Conservation (phyloP, 2,329 filamentous ascomycete genomes). For the Colletotrichum acutatum region DNA sequence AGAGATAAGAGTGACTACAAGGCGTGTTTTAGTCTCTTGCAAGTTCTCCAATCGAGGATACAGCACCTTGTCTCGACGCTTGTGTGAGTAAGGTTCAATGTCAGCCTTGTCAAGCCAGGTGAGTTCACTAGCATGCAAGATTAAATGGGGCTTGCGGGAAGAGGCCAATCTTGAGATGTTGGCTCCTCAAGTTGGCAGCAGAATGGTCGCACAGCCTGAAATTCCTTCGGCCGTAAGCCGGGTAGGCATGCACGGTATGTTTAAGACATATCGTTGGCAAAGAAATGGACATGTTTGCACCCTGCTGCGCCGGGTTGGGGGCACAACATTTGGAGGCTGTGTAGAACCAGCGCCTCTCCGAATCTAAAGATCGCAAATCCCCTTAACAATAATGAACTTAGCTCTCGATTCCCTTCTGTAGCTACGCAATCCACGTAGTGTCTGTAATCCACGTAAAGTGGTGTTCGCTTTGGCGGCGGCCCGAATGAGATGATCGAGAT, state of each 20-base stretch:
- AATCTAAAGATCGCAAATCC: too few relatives aligned
- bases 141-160: background rate
- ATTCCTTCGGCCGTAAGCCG: background rate
- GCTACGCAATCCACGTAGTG: too few relatives aligned
- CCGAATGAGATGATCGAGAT: too few relatives aligned
- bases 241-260: background rate
- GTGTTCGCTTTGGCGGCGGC: too few relatives aligned
- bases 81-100: background rate
- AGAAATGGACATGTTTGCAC: background rate
- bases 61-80: background rate
- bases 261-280: background rate
- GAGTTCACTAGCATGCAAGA: background rate
- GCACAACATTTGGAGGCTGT: background rate
- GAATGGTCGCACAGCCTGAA: background rate
- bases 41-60: background rate
- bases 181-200: background rate
- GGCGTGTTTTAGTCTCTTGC: background rate
- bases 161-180: background rate
- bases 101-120: background rate
- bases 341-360: too few relatives aligned
- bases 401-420: too few relatives aligned
- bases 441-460: too few relatives aligned
- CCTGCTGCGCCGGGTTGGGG: background rate
- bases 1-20: background rate
- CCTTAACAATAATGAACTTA: too few relatives aligned